Evolutionary conservation across 306 rosid species (phyloP), one percentile per base, ranked within the genome.

Genomic region (Canavalia gladiata): DNA sequence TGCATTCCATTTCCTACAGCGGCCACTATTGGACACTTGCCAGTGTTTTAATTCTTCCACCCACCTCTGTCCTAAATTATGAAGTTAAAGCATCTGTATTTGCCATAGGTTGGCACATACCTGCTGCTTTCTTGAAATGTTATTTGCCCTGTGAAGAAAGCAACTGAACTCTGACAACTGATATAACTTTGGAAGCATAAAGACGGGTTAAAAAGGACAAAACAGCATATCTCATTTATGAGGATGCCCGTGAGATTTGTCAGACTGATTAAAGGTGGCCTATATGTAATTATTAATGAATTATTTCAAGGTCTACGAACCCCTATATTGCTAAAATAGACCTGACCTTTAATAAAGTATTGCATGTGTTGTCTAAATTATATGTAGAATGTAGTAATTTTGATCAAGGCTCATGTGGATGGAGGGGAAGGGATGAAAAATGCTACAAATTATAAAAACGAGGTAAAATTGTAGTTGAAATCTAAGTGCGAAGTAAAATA

Each of bases 1-100:
- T 72, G 87, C 80, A 58, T 76, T 87, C 76, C 68, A 77, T 46
- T 65, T 73, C 78, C 83, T 76, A 59, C 11, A 56, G 30, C 81
- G 47, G 85, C 72, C 85, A 31, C 80, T 59, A 60, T 75, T 72
- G 45, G 28, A 58, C 65, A 57, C 76, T 78, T 86, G 75, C 18
- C 71, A 57, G 13, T 7, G 58, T 83, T 79, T 68, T 33, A 82
- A 75, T 72, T 62, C 74, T 47, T 52, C 35, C 82, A 78, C 68
- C 87, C 34, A 82, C 82, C 82, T 8, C 73, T 63, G 18, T 77
- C 77, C 42, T 30, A 35, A 41, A 76, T 25, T 70, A 54, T 46
- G 13, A 70, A 85, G 66, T 64, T 75, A 71, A 63, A 76, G 66
- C 18, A n/a, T 55, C 65, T 35, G 8, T 7, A 7, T 11, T 66